Evolutionary conservation across 768 basidiomycete genomes (phyloP), one percentile per base, ranked within the genome.

Genomic region (Leccinum broughii): DNA sequence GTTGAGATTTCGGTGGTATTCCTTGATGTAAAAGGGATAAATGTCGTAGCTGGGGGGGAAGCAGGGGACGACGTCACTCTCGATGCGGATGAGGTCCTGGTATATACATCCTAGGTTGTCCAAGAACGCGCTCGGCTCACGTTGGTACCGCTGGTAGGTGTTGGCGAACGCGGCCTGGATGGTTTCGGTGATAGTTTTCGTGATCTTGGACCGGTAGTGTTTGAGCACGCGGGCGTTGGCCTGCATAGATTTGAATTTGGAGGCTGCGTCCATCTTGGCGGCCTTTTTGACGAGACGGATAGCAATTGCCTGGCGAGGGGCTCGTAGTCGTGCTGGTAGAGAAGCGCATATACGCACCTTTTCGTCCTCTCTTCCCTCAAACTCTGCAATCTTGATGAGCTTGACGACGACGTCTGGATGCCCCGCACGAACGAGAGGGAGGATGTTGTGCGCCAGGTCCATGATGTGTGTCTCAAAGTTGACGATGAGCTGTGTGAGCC

Each of bases 31-130:
- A 59, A 86, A 82, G 4, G 87, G 81, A 71, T 91, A 87, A 62
- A 98, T 92, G 39, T 98, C 90, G 77, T 94, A 98, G 66, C 92
- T 91, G 39, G 87, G 79, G 14, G 97, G 96, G 76, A 99, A 98
- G 69, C 93, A 92, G 2, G 88, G 89, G 9, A 88, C 90, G 61
- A 98, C 87, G 64, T 95, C 90, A 68, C 85, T 85, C 72, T 97
- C 91, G 65, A 98, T 88, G n/a, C 90, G 86, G 55, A 95, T 88
- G 67, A 98, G 82, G 71, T 99, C 97, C 70, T 97, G 88, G 75
- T 95, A 98, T 65, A 98, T 83, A 93, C 95, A 99, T 26, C 82
- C 81, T 13, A 98, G 76, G 56, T 83, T 76, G 76, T 96, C 86
- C 56, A 98, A 78, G 75, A 97, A 98, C 0, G 75, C 79, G 22